These are phyloP conservation scores for Aspergillus persii DNA, from an alignment of 2,329 filamentous ascomycete genomes.

Conservation along the genomic window DNA sequence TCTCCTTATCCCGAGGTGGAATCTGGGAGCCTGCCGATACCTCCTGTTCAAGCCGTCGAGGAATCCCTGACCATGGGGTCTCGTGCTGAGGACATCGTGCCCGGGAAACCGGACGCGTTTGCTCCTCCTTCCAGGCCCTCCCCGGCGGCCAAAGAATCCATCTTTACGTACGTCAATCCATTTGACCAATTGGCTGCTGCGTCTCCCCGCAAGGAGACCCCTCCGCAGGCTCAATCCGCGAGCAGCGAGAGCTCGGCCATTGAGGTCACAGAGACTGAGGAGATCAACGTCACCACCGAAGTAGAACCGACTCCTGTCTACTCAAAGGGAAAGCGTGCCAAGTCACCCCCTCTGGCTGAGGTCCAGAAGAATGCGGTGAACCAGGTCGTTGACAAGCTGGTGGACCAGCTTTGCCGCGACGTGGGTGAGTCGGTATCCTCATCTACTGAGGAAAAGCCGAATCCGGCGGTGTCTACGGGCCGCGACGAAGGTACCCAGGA, in stretches of 20 bases:
- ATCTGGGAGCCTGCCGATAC: slow-evolving; percentile 1
- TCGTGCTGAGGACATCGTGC: slow-evolving; percentile 13
- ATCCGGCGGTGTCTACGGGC: slow-evolving; percentile 24
- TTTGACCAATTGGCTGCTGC: slow-evolving; percentile 68
- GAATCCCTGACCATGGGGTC: slow-evolving; percentile 13
- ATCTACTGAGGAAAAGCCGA: slow-evolving; percentile 54
- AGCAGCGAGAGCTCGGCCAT: slow-evolving; percentile 39
- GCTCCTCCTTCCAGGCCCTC: slow-evolving; percentile 34
- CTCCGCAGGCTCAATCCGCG: slow-evolving; percentile 48
- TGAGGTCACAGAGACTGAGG: slow-evolving; percentile 24
- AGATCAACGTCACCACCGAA: slow-evolving; percentile 22
- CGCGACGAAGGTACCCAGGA: slow-evolving; percentile 37
- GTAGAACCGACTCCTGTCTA: slow-evolving; percentile 14
- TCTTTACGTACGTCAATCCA: slow-evolving; percentile 71
- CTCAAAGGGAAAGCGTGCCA: slow-evolving; percentile 12
- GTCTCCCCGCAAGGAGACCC: slow-evolving; percentile 59
- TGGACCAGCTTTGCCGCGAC: slow-evolving; percentile 57
- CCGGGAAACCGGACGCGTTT: slow-evolving; percentile 37
- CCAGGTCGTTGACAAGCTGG: slow-evolving; percentile 66
- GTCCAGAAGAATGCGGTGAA: slow-evolving; percentile 64
- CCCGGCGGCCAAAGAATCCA: slow-evolving; percentile 40
- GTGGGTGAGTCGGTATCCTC: slow-evolving; percentile 65
- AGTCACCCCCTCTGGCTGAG: slow-evolving; percentile 28
- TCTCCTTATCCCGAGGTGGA: slow-evolving; percentile 25
- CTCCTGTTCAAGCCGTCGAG: slow-evolving; percentile 12